These are phyloP conservation scores for Mrakia blollopis DNA, from an alignment of 768 basidiomycete species.

Conservation along the genomic window DNA sequence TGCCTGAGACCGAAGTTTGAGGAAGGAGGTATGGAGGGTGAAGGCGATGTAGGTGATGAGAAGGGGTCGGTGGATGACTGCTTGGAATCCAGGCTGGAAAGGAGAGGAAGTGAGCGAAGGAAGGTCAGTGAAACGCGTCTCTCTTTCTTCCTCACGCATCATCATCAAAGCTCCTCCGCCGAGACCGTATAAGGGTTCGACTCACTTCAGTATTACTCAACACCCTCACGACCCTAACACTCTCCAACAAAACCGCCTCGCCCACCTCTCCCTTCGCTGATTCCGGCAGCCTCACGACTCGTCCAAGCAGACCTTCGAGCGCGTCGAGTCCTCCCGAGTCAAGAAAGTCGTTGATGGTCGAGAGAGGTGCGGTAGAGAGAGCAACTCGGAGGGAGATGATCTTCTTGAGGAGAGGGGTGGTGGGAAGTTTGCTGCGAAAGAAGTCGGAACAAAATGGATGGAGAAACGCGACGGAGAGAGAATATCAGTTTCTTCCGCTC, in stretches of 20 bases:
- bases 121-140: background rate
- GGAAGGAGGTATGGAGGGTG: constrained; percentile 57
- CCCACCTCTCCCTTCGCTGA: constrained; percentile 59
- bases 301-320: constrained; percentile 56
- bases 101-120: background rate
- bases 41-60: constrained; percentile 70
- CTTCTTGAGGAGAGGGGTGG: constrained; percentile 65
- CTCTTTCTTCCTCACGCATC: too few species aligned
- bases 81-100: constrained; percentile 63
- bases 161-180: background rate
- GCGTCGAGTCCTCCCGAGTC: constrained; percentile 60
- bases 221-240: constrained; percentile 72
- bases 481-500: too few species aligned
- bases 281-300: constrained; percentile 63
- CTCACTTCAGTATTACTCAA: constrained; percentile 79
- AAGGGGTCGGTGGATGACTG: constrained; percentile 59
- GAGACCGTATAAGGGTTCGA: constrained; percentile 22
- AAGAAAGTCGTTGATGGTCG: constrained; percentile 77
- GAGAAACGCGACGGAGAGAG: too few species aligned
- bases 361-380: constrained; percentile 71
- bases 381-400: constrained; percentile 78
- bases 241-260: constrained; percentile 62
- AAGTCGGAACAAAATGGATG: background rate
- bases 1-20: constrained; percentile 63
- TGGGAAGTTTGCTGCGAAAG: constrained; percentile 48